Evolutionary conservation across 1,284 basidiomycete species (phyloP), one percentile per base, ranked within the genome.

Genomic region (Irpex sp.): DNA sequence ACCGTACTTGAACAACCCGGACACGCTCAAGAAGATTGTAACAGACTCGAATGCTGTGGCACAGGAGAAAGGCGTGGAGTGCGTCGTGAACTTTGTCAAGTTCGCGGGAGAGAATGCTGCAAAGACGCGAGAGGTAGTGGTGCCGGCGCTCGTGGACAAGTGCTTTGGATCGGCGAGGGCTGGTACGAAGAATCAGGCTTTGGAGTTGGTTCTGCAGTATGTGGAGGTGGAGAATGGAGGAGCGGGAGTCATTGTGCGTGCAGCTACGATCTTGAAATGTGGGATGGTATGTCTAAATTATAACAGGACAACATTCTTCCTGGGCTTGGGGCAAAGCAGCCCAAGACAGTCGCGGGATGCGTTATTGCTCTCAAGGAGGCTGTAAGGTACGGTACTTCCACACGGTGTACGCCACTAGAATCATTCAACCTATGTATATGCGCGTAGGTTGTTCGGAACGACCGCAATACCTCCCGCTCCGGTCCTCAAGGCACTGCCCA

Each of bases 31-130:
- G 81, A 95, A 90, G 78, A 94, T 96, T 73, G 92, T 82, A 46
- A 88, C 88, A 3, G 97, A 99, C 73, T 82, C 94, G 1, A 99
- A 99, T 76, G 97, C 93, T 11, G 97, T 98, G 36, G 96, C 97
- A 9, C 97, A 99, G 77, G 97, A 99, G 81, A 98, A 97, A 75
- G 97, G 93, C 39, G 84, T 97, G 19, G 92, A 97, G 76, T 91
- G 93, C 70, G 78, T 97, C 49, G 84, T 92, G 67, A 81, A 90
- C 13, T 86, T 98, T 66, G 89, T 98, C 67, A 93, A 94, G 77
- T 94, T 90, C 71, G 94, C 95, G 17, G 97, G 97, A 62, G 94
- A 96, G 79, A 88, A 83, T 55, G 89, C 92, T 59, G 89, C 90
- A 55, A 88, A 87, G 76, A 92, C 93, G 47, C 81, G 96, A 71